phyloP scores from a whole-genome alignment of 1,284 basidiomycete genomes.

The Porodaedalea pini region DNA sequence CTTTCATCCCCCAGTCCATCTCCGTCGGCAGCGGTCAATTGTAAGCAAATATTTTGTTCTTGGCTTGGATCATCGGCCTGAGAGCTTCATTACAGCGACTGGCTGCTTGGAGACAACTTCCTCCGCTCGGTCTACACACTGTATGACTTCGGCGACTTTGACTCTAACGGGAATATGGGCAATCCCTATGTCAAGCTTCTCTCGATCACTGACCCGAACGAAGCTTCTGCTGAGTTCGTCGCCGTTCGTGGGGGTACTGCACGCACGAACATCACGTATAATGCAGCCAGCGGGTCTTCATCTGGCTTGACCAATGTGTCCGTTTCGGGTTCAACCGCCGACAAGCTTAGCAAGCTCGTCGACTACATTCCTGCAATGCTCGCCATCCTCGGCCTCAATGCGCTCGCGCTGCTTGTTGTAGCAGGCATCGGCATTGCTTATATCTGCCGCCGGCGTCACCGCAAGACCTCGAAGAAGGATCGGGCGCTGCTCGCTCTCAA shows the following conservation, averaged over 20 bases:
- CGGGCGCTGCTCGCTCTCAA: slow-evolving; percentile 4
- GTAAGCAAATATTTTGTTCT: slow-evolving; percentile 39
- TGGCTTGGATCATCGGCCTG: neutral
- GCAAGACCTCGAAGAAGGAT: slow-evolving; percentile 22
- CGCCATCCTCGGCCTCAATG: slow-evolving; percentile 68
- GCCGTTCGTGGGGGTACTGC: slow-evolving; percentile 58
- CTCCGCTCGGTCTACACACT: slow-evolving; percentile 80
- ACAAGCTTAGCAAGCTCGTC: slow-evolving; percentile 56
- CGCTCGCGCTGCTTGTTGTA: slow-evolving; percentile 58
- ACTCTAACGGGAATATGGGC: slow-evolving; percentile 57
- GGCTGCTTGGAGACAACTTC: slow-evolving; percentile 78
- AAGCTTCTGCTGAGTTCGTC: slow-evolving; percentile 69
- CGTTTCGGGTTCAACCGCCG: slow-evolving; percentile 51
- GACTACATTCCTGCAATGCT: slow-evolving; percentile 66
- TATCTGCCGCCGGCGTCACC: slow-evolving; percentile 43
- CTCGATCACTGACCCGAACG: slow-evolving; percentile 59
- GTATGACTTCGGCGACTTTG: slow-evolving; percentile 84
- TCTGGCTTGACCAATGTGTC: slow-evolving; percentile 37
- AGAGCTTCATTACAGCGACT: slow-evolving; percentile 49
- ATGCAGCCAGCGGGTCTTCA: slow-evolving; percentile 38
- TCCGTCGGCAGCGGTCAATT: slow-evolving; percentile 58
- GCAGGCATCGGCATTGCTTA: slow-evolving; percentile 47
- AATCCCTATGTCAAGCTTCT: slow-evolving; percentile 73
- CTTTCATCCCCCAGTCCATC: slow-evolving; percentile 61
- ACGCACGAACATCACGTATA: slow-evolving; percentile 63